phyloP scores from a whole-genome alignment of 2,329 filamentous ascomycete genomes.

The Massarina eburnea region DNA sequence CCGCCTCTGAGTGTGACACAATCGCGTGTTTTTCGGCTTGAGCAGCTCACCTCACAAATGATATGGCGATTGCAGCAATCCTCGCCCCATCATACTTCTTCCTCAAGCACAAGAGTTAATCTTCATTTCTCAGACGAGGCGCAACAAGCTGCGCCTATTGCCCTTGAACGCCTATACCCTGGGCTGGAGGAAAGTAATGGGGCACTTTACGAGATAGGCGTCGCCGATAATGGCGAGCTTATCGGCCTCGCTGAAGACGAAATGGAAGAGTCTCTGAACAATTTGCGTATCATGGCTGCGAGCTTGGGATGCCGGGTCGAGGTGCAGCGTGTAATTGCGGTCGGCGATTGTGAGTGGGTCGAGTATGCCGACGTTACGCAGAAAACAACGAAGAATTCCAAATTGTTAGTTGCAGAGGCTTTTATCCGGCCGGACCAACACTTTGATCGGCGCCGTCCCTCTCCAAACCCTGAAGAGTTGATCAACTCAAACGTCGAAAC shows the following conservation, averaged over 20 bases:
- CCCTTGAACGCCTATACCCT: conserved; percentile 60
- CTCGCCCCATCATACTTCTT: conserved; percentile 83
- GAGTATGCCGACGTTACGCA: conserved; percentile 47
- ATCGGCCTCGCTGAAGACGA: conserved; percentile 88
- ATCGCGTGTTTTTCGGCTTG: conserved; percentile 77
- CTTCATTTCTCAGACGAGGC: conserved; percentile 73
- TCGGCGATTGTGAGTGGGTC: conserved; percentile 80
- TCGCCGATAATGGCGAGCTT: conserved; percentile 90
- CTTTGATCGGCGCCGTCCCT: conserved; percentile 17
- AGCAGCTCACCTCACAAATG: conserved; percentile 91
- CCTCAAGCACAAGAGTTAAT: conserved; percentile 72
- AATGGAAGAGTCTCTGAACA: conserved; percentile 85
- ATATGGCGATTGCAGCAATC: conserved; percentile 95
- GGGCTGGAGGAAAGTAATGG: conserved; percentile 91
- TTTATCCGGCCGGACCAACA: conserved; percentile 68
- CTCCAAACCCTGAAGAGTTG: conserved; percentile 1
- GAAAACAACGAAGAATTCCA: conserved; percentile 37
- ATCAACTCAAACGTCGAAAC: neutral
- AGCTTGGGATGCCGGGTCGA: conserved; percentile 86
- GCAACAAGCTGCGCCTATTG: conserved; percentile 58
- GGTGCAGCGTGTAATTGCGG: conserved; percentile 76
- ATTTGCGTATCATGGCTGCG: conserved; percentile 85
- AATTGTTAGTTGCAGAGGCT: conserved; percentile 86
- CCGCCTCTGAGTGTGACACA: conserved; percentile 57
- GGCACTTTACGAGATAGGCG: conserved; percentile 93